A percentile compares a stretch with the other conserved stretches of the same genome.
phyloP scores from a whole-genome alignment of 371 early-diverging fungal species.

The Coemansia sp. region DNA sequence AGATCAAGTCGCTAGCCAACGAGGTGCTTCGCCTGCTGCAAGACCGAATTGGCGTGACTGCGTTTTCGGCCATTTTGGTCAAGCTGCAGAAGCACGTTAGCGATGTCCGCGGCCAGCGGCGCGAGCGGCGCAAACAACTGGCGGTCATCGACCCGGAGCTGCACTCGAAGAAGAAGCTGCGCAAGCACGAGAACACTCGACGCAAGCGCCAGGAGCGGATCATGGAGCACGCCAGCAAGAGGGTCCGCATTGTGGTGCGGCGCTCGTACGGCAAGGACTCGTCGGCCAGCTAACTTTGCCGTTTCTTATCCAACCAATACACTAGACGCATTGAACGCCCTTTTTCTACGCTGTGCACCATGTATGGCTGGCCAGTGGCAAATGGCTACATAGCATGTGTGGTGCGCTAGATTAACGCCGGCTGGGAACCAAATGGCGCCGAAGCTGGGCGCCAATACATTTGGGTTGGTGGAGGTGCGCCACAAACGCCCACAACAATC shows the following conservation, averaged over 20 bases:
- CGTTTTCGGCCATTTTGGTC: conserved; percentile 71
- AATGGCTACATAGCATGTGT: too few relatives aligned
- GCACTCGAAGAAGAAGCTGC: conserved; percentile 60
- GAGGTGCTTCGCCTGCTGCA: conserved; percentile 81
- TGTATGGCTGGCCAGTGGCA: too few relatives aligned
- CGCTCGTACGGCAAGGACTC: conserved; percentile 3
- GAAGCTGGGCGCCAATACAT: too few relatives aligned
- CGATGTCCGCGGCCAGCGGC: conserved; percentile 52
- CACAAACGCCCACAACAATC: too few relatives aligned
- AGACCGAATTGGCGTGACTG: conserved; percentile 73
- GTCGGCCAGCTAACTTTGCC: background rate
- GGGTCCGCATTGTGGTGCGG: conserved; percentile 24
- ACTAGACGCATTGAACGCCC: too few relatives aligned
- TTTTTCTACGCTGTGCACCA: too few relatives aligned
- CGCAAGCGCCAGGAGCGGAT: conserved; percentile 19
- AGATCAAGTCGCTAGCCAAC: conserved; percentile 70
- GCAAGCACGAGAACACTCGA: conserved; percentile 58
- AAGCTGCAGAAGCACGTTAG: conserved; percentile 66
- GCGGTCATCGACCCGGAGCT: conserved; percentile 71
- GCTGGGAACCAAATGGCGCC: too few relatives aligned
- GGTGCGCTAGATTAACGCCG: too few relatives aligned
- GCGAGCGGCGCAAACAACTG: conserved; percentile 66
- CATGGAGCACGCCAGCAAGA: conserved; percentile 24
- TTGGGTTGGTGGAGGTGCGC: too few relatives aligned
- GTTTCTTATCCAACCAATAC: too few relatives aligned